These are phyloP conservation scores for Podaxis pistillaris DNA, from an alignment of 768 basidiomycete genomes.

Conservation along the genomic window DNA sequence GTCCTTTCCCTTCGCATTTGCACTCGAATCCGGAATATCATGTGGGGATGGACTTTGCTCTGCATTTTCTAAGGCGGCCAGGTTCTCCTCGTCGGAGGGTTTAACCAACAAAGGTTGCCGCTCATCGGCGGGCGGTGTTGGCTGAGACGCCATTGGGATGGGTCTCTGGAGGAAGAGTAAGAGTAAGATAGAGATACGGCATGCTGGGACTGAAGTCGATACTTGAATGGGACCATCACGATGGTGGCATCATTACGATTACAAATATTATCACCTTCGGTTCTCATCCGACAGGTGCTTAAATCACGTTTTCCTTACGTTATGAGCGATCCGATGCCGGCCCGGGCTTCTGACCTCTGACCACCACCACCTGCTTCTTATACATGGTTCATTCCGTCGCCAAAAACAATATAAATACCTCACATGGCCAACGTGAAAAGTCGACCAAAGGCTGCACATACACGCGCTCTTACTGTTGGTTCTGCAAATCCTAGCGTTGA, in stretches of 20 bases:
- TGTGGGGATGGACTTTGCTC: not conserved
- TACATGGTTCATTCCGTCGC: not conserved
- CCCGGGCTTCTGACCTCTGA: not conserved
- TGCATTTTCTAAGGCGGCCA: not conserved
- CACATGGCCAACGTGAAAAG: not conserved
- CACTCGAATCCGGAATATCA: not conserved
- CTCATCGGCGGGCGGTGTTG: constrained; percentile 17
- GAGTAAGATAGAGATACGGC: not conserved
- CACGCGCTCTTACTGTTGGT: not conserved
- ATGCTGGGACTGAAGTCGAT: not conserved
- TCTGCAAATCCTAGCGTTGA: not conserved
- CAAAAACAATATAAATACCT: not conserved
- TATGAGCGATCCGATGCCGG: not conserved
- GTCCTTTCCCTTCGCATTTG: not conserved
- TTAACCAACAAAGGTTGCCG: constrained; percentile 23
- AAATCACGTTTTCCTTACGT: not conserved
- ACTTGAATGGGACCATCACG: not conserved
- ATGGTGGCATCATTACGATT: not conserved
- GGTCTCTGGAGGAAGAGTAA: not conserved
- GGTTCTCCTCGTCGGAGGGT: constrained; percentile 12
- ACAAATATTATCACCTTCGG: not conserved
- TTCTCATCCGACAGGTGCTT: not conserved
- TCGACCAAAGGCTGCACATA: not conserved
- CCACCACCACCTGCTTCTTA: not conserved
- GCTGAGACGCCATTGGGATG: constrained; percentile 10